Conservation (phyloP, 805 yeast genomes). For the Spathaspora arborariae region DNA sequence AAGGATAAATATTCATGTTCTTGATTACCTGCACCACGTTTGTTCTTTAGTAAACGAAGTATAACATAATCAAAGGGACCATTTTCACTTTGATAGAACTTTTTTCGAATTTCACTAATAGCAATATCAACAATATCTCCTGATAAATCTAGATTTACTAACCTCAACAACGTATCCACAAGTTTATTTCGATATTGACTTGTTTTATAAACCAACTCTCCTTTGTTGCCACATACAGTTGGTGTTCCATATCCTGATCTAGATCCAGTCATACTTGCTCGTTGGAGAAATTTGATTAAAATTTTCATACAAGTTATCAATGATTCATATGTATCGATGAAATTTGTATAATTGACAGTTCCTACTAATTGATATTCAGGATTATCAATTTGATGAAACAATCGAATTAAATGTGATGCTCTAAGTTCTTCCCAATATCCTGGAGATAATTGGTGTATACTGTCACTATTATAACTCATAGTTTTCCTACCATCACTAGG, state of each 20-base stretch:
- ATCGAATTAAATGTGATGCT: conserved; percentile 55
- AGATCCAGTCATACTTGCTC: conserved; percentile 45
- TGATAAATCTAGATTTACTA: conserved; percentile 38
- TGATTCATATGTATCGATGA: conserved; percentile 21
- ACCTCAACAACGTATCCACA: conserved; percentile 46
- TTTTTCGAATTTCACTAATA: conserved; percentile 27
- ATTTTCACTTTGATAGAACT: conserved; percentile 9
- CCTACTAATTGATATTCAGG: conserved; percentile 57
- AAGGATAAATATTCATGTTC: conserved; percentile 20
- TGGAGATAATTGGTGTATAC: conserved; percentile 13
- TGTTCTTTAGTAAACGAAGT: conserved; percentile 20
- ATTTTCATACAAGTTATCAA: conserved; percentile 25
- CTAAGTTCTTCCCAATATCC: conserved; percentile 58
- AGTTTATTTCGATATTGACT: conserved; percentile 45
- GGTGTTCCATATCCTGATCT: conserved; percentile 26
- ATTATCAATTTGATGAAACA: conserved; percentile 50
- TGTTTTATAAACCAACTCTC: conserved; percentile 19
- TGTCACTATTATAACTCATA: conserved; percentile 12
- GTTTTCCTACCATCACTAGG: conserved; percentile 15
- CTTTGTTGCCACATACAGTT: conserved; percentile 22
- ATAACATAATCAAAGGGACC: conserved; percentile 23
- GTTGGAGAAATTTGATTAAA: conserved; percentile 43
- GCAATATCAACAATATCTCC: conserved; percentile 28
- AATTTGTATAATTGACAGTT: conserved; percentile 44
- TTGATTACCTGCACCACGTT: conserved; percentile 14